These are phyloP conservation scores for Brettanomyces anomalus DNA, from an alignment of 805 yeast genomes.

Conservation along the genomic window DNA sequence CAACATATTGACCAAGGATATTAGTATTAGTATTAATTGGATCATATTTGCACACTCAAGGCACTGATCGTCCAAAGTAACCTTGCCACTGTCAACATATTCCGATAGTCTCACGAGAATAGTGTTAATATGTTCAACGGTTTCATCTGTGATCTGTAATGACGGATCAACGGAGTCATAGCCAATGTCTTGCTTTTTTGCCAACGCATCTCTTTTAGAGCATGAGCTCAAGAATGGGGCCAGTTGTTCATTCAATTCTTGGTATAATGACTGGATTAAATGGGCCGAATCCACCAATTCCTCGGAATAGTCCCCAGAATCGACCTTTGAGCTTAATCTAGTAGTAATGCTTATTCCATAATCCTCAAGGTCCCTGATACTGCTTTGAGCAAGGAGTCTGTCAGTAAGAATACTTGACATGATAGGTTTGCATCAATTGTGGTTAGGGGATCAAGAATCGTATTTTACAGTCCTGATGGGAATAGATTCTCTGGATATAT, in stretches of 20 bases:
- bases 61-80: constrained; percentile 1
- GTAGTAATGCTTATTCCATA: background rate
- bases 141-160: background rate
- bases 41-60: constrained; percentile 12
- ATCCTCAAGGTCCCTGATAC: background rate
- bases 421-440: background rate
- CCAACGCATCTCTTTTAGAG: background rate
- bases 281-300: no score
- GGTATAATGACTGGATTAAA: no score
- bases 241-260: background rate
- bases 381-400: background rate
- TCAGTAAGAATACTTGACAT: background rate
- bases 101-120: constrained; percentile 3
- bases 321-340: background rate
- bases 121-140: background rate
- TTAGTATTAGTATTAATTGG: constrained; percentile 15
- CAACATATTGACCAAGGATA: constrained; percentile 12
- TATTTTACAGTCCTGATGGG: no score
- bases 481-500: no score
- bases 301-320: no score
- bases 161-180: background rate
- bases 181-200: background rate
- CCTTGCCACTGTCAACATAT: no score
- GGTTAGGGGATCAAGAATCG: background rate
- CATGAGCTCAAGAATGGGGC: background rate